Base-by-base conservation (phyloP, 78 protist genomes). In the Speleostelium caveatum region DNA sequence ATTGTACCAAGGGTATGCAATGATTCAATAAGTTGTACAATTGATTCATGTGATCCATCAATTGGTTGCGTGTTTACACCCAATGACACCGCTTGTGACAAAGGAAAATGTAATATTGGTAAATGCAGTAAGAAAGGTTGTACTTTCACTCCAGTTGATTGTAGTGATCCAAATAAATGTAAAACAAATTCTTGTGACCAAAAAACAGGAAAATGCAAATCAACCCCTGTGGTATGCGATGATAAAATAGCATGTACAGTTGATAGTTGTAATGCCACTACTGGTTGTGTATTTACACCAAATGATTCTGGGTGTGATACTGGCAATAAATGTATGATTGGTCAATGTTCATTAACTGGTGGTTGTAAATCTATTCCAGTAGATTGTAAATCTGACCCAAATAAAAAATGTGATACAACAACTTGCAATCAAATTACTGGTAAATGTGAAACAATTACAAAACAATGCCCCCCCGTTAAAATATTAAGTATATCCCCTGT, bases 231-330 rank as follows among this genome's bases (percentile, higher is more conserved):
- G 2, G 17, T 22, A 33, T 85, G 91, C 17, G 36, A 66, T 14
- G 56, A 30, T 7, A 32, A 1, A 1, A 65, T 39, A 19, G 28
- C 17, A 0, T 75, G 87, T 21, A 35, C 73, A 17, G 5, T 42
- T 4, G 75, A 39, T 35, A 26, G 42, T 4, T 79, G 87, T 17
- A 0, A 22, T 69, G 51, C 60, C 56, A n/a, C 59, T n/a, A 39
- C 56, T 75, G 85, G 85, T 16, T 75, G 85, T 75, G 3, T 1
- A 10, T 59, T 41, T 0, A 42, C 71, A 7, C 56, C 67, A 35
- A 80, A 58, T 58, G 0, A 58, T 58, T 41, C 42, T 33, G 0
- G 8, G 22, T 58, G 65, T 58, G 10, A 22, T n/a, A 58, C 28
- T 58, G 65, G 65, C 26, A 58, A 58, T 58, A 58, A 58, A 58